A percentile compares a stretch with the other conserved stretches of the same genome.
These are phyloP conservation scores for Basipetospora sp. DNA, from an alignment of 2,329 filamentous ascomycete species.

Conservation along the genomic window DNA sequence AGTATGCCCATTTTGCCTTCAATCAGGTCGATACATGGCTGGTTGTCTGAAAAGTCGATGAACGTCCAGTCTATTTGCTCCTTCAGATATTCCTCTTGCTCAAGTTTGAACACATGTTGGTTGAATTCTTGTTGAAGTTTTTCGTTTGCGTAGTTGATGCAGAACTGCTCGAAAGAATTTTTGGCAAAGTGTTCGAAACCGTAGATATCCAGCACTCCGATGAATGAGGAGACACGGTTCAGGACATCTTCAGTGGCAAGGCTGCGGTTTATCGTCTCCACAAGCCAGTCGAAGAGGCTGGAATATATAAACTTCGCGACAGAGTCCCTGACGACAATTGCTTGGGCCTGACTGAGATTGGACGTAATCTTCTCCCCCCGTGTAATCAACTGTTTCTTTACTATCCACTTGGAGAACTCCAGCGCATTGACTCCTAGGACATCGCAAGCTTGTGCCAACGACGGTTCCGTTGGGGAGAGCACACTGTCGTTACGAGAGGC, in stretches of 20 bases:
- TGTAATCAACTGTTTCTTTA: slow-evolving; percentile 96
- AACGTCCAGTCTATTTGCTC: slow-evolving; percentile 99
- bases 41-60: slow-evolving; percentile 98
- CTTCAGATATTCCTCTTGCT: slow-evolving; percentile 91
- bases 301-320: slow-evolving; percentile 99
- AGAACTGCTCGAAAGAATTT: slow-evolving; percentile 99
- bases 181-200: slow-evolving; percentile 98
- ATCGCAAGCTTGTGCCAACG: slow-evolving; percentile 63
- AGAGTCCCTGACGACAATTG: slow-evolving; percentile 85
- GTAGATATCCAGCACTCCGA: slow-evolving; percentile 97
- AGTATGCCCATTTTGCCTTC: slow-evolving; percentile 92
- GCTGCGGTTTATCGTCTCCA: slow-evolving; percentile 88
- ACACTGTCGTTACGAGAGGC: slow-evolving; percentile 79
- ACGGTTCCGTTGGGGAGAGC: slow-evolving; percentile 64
- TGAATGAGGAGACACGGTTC: slow-evolving; percentile 71
- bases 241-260: slow-evolving; percentile 80
- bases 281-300: slow-evolving; percentile 94
- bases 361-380: slow-evolving; percentile 95
- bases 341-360: slow-evolving; percentile 84
- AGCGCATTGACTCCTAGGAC: slow-evolving; percentile 75
- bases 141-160: slow-evolving; percentile 99
- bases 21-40: slow-evolving; percentile 96
- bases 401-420: slow-evolving; percentile 92
- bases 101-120: slow-evolving; percentile 95
- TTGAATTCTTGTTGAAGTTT: slow-evolving; percentile 99